phyloP scores from a whole-genome alignment of 2,329 filamentous ascomycete species.

The Ophiostoma fasciatum region DNA sequence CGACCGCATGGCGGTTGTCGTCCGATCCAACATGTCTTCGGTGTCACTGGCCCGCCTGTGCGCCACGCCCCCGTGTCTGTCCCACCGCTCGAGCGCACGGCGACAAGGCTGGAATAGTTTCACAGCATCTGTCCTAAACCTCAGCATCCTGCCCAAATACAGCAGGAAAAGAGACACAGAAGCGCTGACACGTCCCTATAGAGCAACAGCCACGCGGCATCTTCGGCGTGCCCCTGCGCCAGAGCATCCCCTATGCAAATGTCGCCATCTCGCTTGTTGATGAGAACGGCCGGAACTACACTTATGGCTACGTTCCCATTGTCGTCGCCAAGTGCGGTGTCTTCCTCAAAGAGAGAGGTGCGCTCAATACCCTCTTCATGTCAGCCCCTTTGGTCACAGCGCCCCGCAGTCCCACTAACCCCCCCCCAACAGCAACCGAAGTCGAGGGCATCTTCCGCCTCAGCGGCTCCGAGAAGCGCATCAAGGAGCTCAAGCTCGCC shows the following conservation, averaged over 20 bases:
- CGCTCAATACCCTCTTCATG: constrained; percentile 13
- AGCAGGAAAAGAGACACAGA: no score
- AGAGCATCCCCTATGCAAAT: constrained; percentile 94
- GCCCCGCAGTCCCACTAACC: no score
- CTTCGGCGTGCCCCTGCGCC: constrained; percentile 82
- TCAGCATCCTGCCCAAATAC: background rate
- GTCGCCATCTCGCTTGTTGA: constrained; percentile 94
- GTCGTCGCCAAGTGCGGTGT: constrained; percentile 97
- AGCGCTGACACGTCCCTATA: constrained; percentile 14
- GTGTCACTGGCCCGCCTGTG: constrained; percentile 3
- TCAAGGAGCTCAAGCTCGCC: constrained; percentile 83
- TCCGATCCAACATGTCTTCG: background rate
- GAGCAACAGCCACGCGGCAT: constrained; percentile 54
- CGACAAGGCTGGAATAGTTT: constrained; percentile 7
- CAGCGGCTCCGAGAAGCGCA: constrained; percentile 91
- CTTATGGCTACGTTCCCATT: constrained; percentile 96
- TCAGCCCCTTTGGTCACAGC: background rate
- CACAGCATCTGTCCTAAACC: constrained; percentile 5
- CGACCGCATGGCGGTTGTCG: background rate
- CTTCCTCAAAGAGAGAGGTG: constrained; percentile 95
- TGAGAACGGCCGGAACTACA: constrained; percentile 84
- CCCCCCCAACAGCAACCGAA: constrained; percentile 78
- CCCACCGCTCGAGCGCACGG: background rate
- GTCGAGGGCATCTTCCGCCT: constrained; percentile 94
- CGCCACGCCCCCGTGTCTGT: constrained; percentile 7